Evolutionary conservation across 352 stramenopile genomes (phyloP).

Genomic region (Globisporangium nagaii): DNA sequence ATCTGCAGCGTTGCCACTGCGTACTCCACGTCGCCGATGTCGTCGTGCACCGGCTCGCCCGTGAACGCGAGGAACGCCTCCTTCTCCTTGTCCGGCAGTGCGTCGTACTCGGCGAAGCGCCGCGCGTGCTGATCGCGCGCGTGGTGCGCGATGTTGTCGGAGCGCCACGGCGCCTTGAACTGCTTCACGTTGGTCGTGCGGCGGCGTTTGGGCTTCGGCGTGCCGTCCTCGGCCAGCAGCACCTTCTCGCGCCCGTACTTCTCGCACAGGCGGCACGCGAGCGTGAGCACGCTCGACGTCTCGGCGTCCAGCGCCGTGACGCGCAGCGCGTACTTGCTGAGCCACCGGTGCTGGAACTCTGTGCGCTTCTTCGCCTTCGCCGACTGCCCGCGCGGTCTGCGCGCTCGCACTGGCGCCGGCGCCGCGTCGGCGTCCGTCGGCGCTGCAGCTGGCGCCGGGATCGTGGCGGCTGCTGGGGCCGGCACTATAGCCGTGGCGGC

Average conservation of each 20-base stretch:
- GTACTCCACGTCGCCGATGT: neutral
- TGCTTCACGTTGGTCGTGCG: constrained; percentile 11
- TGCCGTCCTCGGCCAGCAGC: neutral
- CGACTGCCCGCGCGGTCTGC: neutral
- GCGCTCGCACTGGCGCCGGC: neutral
- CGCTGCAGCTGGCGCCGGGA: no score
- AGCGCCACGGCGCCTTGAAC: constrained; percentile 15
- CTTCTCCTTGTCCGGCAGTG: constrained; percentile 13
- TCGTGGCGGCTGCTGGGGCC: no score
- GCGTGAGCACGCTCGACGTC: constrained; percentile 9
- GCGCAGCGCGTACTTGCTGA: constrained; percentile 13
- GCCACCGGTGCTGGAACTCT: constrained; percentile 12
- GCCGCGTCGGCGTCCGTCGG: neutral
- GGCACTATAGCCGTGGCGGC: no score
- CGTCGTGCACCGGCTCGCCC: neutral
- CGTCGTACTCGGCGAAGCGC: constrained; percentile 10
- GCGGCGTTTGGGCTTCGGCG: constrained; percentile 6
- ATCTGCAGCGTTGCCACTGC: neutral
- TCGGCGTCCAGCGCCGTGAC: constrained; percentile 9
- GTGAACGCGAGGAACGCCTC: constrained; percentile 12
- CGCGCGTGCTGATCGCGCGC: constrained; percentile 9
- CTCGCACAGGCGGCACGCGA: constrained; percentile 13
- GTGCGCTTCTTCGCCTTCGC: constrained; percentile 8
- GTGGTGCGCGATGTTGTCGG: constrained; percentile 14
- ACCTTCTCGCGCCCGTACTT: constrained; percentile 15